Conservation (phyloP, 148 eudicot species). For the Pouteria glomerata region DNA sequence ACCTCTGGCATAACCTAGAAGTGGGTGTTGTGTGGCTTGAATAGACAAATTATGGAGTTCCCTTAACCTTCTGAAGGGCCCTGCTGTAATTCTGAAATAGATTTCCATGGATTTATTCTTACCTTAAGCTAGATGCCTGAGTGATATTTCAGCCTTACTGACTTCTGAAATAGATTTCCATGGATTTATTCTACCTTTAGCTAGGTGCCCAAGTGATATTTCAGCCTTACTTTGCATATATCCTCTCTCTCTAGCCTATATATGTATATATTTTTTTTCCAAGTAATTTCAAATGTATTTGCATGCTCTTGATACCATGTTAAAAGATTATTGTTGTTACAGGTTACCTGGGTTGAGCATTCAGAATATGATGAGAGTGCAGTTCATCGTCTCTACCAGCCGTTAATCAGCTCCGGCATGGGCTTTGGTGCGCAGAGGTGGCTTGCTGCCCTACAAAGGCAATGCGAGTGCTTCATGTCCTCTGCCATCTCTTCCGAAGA, state of each 20-base stretch:
- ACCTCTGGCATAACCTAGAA: background rate
- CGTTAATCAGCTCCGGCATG: slow-evolving; percentile 57
- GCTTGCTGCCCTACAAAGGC: slow-evolving; percentile 60
- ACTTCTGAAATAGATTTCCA: background rate
- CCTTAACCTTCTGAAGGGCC: background rate
- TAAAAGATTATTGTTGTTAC: too few species aligned
- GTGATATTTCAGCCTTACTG: too few species aligned
- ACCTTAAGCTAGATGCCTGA: too few species aligned
- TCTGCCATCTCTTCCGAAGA: slow-evolving; percentile 22
- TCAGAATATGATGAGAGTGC: slow-evolving; percentile 54
- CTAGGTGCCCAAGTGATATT: background rate
- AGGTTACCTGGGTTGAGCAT: slow-evolving; percentile 93
- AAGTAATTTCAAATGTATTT: background rate
- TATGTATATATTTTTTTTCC: background rate
- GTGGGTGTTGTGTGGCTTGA: background rate
- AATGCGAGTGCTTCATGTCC: slow-evolving; percentile 47
- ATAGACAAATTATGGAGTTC: background rate
- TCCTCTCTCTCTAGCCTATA: slow-evolving; percentile 1
- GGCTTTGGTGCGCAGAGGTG: slow-evolving; percentile 79
- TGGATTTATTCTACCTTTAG: background rate
- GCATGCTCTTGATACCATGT: background rate
- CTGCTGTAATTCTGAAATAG: background rate
- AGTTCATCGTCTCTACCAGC: slow-evolving; percentile 44
- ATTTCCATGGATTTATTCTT: too few species aligned
- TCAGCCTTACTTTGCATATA: background rate